Evolutionary conservation across 768 basidiomycete genomes (phyloP).

Genomic region (Heimioporus sp.): DNA sequence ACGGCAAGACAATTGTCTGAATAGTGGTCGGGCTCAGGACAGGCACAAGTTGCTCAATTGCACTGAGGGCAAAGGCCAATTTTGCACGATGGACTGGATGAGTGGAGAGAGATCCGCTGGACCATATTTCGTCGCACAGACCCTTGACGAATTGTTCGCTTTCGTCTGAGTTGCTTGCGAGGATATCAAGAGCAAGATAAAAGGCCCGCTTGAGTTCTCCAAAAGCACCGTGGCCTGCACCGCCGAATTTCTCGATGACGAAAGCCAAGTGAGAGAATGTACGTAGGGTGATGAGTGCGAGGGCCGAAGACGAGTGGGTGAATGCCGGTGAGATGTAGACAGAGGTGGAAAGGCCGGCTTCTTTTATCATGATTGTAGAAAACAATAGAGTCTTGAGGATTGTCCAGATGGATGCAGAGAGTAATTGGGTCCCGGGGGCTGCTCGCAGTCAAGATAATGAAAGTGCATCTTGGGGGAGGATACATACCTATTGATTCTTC

Average conservation of each 20-base stretch:
- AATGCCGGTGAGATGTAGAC: conserved; percentile 48
- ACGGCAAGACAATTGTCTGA: conserved; percentile 51
- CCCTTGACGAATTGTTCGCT: conserved; percentile 39
- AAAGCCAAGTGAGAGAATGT: conserved; percentile 70
- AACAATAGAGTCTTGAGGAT: conserved; percentile 78
- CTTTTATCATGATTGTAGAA: conserved; percentile 64
- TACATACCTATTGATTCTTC: conserved; percentile 31
- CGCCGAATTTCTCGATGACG: conserved; percentile 78
- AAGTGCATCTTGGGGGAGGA: conserved; percentile 19
- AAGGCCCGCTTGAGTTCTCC: conserved; percentile 71
- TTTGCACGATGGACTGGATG: conserved; percentile 34
- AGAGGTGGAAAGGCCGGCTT: conserved; percentile 54
- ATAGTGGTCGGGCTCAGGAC: conserved; percentile 53
- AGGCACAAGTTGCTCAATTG: conserved; percentile 76
- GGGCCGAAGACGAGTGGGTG: conserved; percentile 38
- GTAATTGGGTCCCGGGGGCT: conserved; percentile 45
- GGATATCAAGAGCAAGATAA: conserved; percentile 74
- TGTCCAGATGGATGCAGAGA: conserved; percentile 57
- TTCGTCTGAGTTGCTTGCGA: conserved; percentile 42
- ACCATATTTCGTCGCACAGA: conserved; percentile 32
- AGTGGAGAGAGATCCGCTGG: conserved; percentile 18
- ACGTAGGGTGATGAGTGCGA: conserved; percentile 55
- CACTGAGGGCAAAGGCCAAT: conserved; percentile 65
- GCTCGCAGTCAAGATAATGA: conserved; percentile 7
- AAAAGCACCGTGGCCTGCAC: conserved; percentile 55